Evolutionary conservation across 139 green algal genomes (phyloP), one percentile per base, ranked within the genome.

Genomic region (Marvania coccoides): DNA sequence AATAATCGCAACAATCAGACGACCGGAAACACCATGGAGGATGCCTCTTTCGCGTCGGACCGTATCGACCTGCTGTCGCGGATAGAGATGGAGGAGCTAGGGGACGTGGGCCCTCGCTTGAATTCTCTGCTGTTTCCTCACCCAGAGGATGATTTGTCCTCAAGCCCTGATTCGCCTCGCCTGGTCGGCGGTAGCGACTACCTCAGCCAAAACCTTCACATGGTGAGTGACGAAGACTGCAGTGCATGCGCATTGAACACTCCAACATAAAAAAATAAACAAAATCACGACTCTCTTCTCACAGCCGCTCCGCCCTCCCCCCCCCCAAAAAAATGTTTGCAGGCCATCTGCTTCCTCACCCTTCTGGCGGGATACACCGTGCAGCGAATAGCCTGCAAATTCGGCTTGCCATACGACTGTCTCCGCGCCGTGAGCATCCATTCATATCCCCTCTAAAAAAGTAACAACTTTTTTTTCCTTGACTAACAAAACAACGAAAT

Each of bases 291-390:
- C n/a, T n/a, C n/a, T n/a, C n/a, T n/a, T n/a, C n/a, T n/a, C n/a
- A n/a, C n/a, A n/a, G n/a, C n/a, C n/a, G n/a, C n/a, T n/a, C n/a
- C n/a, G n/a, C n/a, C n/a, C n/a, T n/a, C n/a, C n/a, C n/a, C n/a
- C n/a, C n/a, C n/a, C n/a, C n/a, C n/a, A n/a, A n/a, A n/a, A n/a
- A n/a, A n/a, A n/a, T n/a, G n/a, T n/a, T n/a, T 19, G 42, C 42
- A 65, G 65, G 55, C 57, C 0, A 45, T 34, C 6, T 74, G 67
- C 55, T 58, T 74, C 37, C 23, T 9, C 0, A 40, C 13, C 9
- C 57, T 74, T n/a, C 23, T 47, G 39, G 33, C n/a, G 5, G 67
- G 67, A 12, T 74, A 68, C 5, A 45, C 33, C 3, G 42, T 68
- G 57, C 55, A 74, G 38, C 34, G 67, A 12, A 40, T 28, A 1